Evolutionary conservation across 345 rosid species (phyloP), one percentile per base, ranked within the genome.

Genomic region (Eutrema heterophyllum): DNA sequence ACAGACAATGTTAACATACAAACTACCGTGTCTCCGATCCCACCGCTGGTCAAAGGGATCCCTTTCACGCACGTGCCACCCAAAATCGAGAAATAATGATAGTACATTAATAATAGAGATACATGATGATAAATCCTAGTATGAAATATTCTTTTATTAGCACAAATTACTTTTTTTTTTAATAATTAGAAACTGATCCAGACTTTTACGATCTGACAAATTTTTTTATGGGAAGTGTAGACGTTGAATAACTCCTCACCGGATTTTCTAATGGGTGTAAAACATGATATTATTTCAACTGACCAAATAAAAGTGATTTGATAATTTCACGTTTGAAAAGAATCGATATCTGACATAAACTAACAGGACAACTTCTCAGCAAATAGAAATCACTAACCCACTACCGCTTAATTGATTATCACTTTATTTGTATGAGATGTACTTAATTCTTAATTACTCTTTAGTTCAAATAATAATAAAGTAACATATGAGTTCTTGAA

Each of bases 41-140:
- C 61, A 51, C 49, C 71, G 15, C 70, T 30, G 40, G 68, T 64
- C 40, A 63, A 64, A 64, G 30, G 27, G 55, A 32, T 41, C 13
- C 27, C 21, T 52, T 67, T 67, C 38, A 38, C 71, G 15, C 71
- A 67, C 59, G 71, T 38, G 38, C 15, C 27, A 51, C 26, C 38
- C 36, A 9, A 67, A 52, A 52, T 11, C 11, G 11, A 39, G 24
- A 39, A 39, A 8, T 38, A 11, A 29, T 21, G 15, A 11, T 16
- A 56, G 26, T 56, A 40, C 43, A 32, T 30, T 54, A 32, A 16
- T 32, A 5, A 55, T n/a, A 55, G 41, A 49, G 53, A 49, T 11
- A 12, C n/a, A 39, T 40, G 7, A 39, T 40, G 7, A 24, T n/a
- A 26, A 27, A 43, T 63, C 38, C 14, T 27, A 11, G 40, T 32